A percentile compares a stretch with the other conserved stretches of the same genome.
These are phyloP conservation scores for Boletus patriciae DNA, from an alignment of 768 basidiomycete genomes.

Conservation along the genomic window DNA sequence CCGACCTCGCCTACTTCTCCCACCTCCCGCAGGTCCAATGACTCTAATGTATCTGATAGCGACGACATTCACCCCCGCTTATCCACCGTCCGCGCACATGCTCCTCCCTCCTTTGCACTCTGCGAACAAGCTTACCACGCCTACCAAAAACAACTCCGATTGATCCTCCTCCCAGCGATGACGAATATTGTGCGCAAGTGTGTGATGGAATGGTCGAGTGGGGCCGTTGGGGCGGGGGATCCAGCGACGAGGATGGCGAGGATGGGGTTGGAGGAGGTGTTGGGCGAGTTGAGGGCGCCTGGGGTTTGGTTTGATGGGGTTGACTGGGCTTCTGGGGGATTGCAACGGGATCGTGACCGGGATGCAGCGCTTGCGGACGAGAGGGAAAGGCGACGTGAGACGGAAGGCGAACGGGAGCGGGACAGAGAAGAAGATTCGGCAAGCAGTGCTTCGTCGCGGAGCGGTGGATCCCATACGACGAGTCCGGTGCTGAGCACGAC, in stretches of 20 bases:
- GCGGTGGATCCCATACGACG: constrained; percentile 57
- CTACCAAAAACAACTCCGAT: constrained; percentile 57
- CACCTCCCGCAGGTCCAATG: constrained; percentile 10
- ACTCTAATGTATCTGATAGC: not conserved
- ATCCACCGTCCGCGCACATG: constrained; percentile 47
- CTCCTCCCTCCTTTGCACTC: constrained; percentile 61
- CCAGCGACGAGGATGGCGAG: constrained; percentile 54
- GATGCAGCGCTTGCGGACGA: constrained; percentile 31
- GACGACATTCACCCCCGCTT: constrained; percentile 48
- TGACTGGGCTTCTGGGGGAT: constrained; percentile 50
- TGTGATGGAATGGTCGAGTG: constrained; percentile 59
- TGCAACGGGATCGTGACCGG: constrained; percentile 37
- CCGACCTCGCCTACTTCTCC: constrained; percentile 26
- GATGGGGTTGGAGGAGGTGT: constrained; percentile 63
- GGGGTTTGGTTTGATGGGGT: constrained; percentile 73
- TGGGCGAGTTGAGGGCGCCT: constrained; percentile 52
- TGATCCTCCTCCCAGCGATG: constrained; percentile 65
- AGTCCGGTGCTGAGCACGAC: constrained; percentile 74
- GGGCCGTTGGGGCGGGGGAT: constrained; percentile 42
- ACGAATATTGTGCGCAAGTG: constrained; percentile 64
- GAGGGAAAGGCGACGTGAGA: constrained; percentile 21
- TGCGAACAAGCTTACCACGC: constrained; percentile 63
- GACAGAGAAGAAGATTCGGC: constrained; percentile 50
- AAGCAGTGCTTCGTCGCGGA: constrained; percentile 47
- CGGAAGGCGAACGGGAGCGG: constrained; percentile 38